Evolutionary conservation across 495 filamentous ascomycete genomes (phyloP).

Genomic region (Monascus purpureus): DNA sequence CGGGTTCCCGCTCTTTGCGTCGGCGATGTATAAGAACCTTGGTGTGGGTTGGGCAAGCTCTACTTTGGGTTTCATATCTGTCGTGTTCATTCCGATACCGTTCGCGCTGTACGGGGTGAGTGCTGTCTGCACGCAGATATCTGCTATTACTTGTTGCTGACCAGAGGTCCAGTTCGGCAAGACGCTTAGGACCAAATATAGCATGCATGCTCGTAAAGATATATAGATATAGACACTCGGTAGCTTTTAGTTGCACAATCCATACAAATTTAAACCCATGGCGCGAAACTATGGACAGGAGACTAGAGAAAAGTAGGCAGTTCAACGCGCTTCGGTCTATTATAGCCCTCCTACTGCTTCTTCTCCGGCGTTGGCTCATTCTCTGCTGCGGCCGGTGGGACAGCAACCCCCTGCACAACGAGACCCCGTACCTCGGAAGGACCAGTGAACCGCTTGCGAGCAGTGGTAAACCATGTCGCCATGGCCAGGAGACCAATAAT

Average conservation of each 20-base stretch:
- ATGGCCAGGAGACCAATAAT: constrained; percentile 36
- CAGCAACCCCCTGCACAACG: not conserved
- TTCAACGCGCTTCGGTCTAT: too few relatives aligned
- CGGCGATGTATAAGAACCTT: constrained; percentile 38
- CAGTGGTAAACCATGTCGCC: constrained; percentile 40
- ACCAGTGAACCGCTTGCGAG: constrained; percentile 36
- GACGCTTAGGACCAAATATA: too few relatives aligned
- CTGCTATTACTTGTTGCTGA: too few relatives aligned
- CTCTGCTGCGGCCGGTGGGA: not conserved
- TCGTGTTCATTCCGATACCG: constrained; percentile 26
- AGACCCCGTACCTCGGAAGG: constrained; percentile 8
- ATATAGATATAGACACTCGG: too few relatives aligned
- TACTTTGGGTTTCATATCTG: constrained; percentile 26
- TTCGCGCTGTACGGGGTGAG: constrained; percentile 19
- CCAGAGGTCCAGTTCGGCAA: too few relatives aligned
- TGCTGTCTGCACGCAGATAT: too few relatives aligned
- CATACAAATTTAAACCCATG: too few relatives aligned
- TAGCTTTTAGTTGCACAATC: too few relatives aligned
- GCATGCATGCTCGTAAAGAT: too few relatives aligned
- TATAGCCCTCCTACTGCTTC: not conserved
- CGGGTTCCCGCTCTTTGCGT: constrained; percentile 33
- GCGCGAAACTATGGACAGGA: too few relatives aligned
- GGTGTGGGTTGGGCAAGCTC: constrained; percentile 14
- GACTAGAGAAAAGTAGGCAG: too few relatives aligned
- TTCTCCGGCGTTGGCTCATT: not conserved